phyloP scores from a whole-genome alignment of 345 rosid species.

The Gossypium australe region DNA sequence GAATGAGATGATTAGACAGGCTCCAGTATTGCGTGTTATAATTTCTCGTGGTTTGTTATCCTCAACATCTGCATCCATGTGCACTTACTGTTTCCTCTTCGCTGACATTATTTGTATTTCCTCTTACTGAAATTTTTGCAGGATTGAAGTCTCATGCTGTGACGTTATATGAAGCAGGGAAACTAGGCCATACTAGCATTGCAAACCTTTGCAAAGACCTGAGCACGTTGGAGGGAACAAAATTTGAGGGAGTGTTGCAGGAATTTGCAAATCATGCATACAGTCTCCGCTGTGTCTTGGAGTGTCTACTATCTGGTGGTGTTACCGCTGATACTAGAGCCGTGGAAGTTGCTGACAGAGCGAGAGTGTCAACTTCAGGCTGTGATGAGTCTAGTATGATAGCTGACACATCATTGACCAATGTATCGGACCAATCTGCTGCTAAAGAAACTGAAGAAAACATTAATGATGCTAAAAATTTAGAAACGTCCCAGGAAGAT shows the following conservation, averaged over 20 bases:
- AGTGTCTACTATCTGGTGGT: constrained; percentile 90
- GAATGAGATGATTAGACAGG: background rate
- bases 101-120: constrained; percentile 10
- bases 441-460: constrained; percentile 23
- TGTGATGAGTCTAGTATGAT: constrained; percentile 44
- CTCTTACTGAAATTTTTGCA: constrained; percentile 28
- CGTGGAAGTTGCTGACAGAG: constrained; percentile 40
- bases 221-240: constrained; percentile 87
- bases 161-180: constrained; percentile 97
- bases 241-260: constrained; percentile 97
- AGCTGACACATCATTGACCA: constrained; percentile 39
- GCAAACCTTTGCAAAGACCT: constrained; percentile 95
- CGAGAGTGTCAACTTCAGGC: constrained; percentile 33
- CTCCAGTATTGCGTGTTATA: background rate
- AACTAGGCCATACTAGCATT: constrained; percentile 86
- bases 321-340: constrained; percentile 44
- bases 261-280: constrained; percentile 99
- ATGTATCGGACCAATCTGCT: constrained; percentile 24
- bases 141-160: constrained; percentile 99
- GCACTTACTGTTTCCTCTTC: constrained; percentile 9
- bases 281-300: constrained; percentile 94
- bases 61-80: background rate
- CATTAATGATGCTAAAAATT: constrained; percentile 28
- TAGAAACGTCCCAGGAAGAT: constrained; percentile 25
- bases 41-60: background rate